Evolutionary conservation across 192 early-diverging fungal genomes (phyloP).

Genomic region (Podila epicladia): DNA sequence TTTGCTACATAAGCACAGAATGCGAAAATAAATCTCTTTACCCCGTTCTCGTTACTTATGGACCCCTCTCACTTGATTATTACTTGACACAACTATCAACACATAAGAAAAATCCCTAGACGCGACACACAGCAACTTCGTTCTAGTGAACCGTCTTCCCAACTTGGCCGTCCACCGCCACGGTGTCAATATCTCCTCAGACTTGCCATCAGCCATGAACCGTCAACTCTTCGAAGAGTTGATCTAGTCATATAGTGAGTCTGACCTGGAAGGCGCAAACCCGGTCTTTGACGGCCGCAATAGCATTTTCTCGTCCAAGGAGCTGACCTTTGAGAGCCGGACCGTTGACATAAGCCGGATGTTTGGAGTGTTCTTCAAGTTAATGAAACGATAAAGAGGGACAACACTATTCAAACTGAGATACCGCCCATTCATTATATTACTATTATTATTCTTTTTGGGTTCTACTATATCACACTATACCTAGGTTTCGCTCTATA

Average conservation of each 20-base stretch:
- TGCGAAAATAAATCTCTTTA: too few relatives aligned
- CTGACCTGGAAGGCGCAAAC: constrained; percentile 63
- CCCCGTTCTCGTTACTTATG: too few relatives aligned
- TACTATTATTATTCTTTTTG: too few relatives aligned
- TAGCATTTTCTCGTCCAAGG: constrained; percentile 73
- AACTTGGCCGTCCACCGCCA: constrained; percentile 82
- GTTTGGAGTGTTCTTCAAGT: neutral
- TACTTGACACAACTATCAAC: too few relatives aligned
- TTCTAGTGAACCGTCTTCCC: constrained; percentile 73
- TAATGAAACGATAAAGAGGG: too few relatives aligned
- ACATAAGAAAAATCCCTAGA: too few relatives aligned
- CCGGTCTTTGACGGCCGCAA: constrained; percentile 88
- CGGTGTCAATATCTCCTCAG: constrained; percentile 79
- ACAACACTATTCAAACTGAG: too few relatives aligned
- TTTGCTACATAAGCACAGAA: too few relatives aligned
- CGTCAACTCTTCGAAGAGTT: constrained; percentile 72
- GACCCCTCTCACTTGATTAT: too few relatives aligned
- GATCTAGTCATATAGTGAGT: constrained; percentile 57
- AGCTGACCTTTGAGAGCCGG: constrained; percentile 59
- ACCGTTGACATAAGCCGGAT: constrained; percentile 62
- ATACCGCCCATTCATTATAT: too few relatives aligned
- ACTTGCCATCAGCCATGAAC: constrained; percentile 80
- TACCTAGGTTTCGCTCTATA: constrained; percentile 48
- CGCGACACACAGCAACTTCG: constrained; percentile 88
- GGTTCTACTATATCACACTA: too few relatives aligned